Evolutionary conservation across 768 basidiomycete species (phyloP).

Genomic region (Boletus rufocinnamomeus): DNA sequence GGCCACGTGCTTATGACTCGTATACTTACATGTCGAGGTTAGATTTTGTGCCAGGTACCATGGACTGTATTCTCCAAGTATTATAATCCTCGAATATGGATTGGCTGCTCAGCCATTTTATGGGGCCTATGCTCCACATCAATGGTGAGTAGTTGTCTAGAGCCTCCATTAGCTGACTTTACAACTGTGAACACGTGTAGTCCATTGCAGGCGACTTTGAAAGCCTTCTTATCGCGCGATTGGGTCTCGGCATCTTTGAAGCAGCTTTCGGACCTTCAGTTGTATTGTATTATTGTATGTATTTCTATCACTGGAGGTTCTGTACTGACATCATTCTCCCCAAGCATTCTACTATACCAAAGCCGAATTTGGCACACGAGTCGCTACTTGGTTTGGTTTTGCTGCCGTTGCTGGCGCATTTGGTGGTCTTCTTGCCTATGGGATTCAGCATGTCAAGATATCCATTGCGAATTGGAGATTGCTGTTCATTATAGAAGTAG

Average conservation of each 20-base stretch:
- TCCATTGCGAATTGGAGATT: conserved; percentile 45
- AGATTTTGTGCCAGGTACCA: conserved; percentile 75
- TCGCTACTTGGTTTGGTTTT: conserved; percentile 57
- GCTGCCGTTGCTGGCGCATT: conserved; percentile 60
- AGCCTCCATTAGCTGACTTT: not conserved
- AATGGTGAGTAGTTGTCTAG: conserved; percentile 47
- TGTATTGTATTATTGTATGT: conserved; percentile 34
- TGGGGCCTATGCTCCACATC: conserved; percentile 75
- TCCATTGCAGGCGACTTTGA: conserved; percentile 30
- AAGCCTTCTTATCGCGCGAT: conserved; percentile 31
- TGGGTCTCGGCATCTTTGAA: conserved; percentile 38
- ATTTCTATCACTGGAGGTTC: conserved; percentile 18
- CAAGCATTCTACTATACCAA: conserved; percentile 54
- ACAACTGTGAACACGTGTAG: conserved; percentile 15
- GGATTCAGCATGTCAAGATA: conserved; percentile 43
- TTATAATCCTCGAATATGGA: conserved; percentile 66
- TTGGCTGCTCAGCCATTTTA: conserved; percentile 65
- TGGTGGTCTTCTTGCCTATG: conserved; percentile 56
- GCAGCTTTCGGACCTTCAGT: conserved; percentile 37
- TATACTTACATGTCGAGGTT: conserved; percentile 6
- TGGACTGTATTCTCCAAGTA: conserved; percentile 68
- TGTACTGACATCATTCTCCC: not conserved
- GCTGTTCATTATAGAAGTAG: conserved; percentile 33
- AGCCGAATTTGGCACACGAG: conserved; percentile 46
- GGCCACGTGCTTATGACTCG: not conserved